A percentile compares a stretch with the other conserved stretches of the same genome.
Conservation (phyloP, 176 grass and related monocot species). For the Poa pratensis region DNA sequence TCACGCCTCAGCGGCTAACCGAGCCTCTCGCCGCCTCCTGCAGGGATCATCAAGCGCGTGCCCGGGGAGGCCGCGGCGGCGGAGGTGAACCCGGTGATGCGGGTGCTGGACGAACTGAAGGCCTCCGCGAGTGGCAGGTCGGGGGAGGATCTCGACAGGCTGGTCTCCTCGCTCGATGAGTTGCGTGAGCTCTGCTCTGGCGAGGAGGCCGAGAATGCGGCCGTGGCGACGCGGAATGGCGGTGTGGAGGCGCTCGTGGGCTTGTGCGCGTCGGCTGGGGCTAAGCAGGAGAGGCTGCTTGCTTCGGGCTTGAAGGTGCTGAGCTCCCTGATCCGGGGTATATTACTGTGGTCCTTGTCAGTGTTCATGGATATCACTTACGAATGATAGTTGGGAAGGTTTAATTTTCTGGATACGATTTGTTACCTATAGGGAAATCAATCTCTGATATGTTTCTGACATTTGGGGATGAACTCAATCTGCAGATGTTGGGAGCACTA, state of each 20-base stretch:
- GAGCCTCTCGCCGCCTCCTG: conserved; percentile 8
- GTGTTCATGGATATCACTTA: not conserved
- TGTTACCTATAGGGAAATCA: not conserved
- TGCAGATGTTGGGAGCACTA: conserved; percentile 71
- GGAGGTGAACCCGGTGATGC: conserved; percentile 71
- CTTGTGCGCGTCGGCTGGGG: conserved; percentile 68
- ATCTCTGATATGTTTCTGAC: conserved; percentile 14
- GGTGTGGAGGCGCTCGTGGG: conserved; percentile 61
- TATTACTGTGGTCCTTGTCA: not conserved
- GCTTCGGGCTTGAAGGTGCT: conserved; percentile 64
- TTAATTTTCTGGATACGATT: not conserved
- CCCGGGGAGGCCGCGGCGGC: conserved; percentile 59
- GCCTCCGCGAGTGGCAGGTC: conserved; percentile 38
- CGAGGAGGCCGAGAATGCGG: conserved; percentile 64
- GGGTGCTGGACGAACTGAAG: conserved; percentile 69
- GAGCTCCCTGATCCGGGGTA: conserved; percentile 78
- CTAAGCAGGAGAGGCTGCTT: conserved; percentile 52
- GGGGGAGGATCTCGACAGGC: conserved; percentile 36
- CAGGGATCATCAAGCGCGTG: conserved; percentile 79
- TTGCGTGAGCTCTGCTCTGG: conserved; percentile 58
- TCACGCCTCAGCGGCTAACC: not conserved
- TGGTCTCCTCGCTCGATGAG: conserved; percentile 63
- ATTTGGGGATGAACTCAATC: conserved; percentile 33
- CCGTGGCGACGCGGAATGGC: conserved; percentile 71
- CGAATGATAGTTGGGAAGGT: no score